These are phyloP conservation scores for Colletotrichum noveboracense DNA, from an alignment of 2,329 filamentous ascomycete species.

Conservation along the genomic window DNA sequence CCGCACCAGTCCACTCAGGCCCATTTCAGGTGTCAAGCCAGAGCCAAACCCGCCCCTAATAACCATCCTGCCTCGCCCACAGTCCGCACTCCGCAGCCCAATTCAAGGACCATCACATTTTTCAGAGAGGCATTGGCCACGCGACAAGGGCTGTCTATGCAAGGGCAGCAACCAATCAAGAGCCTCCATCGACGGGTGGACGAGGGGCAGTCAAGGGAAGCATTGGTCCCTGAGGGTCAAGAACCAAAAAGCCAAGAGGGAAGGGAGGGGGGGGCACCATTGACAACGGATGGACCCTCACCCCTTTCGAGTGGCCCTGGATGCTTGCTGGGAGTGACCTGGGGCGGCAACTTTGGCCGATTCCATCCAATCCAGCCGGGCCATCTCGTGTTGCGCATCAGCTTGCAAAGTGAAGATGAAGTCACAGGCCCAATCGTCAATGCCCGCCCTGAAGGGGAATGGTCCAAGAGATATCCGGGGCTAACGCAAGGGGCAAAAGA, in stretches of 20 bases:
- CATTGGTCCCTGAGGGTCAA: not conserved
- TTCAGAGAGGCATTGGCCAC: not conserved
- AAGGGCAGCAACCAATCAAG: slow-evolving; percentile 11
- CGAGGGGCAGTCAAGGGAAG: not conserved
- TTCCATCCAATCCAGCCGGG: not conserved
- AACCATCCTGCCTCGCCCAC: not conserved
- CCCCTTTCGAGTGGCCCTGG: not conserved
- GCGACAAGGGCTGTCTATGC: slow-evolving; percentile 6
- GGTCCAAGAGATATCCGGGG: not conserved
- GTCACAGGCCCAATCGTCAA: not conserved
- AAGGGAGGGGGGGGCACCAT: not conserved
- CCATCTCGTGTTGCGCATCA: not conserved
- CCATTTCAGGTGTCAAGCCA: not conserved
- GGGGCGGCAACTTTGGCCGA: not conserved
- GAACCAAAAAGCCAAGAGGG: not conserved
- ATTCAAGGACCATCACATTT: not conserved
- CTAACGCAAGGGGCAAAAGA: not conserved
- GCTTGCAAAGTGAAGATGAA: not conserved
- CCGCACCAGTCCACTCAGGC: not conserved
- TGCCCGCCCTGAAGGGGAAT: not conserved
- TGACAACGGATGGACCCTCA: not conserved
- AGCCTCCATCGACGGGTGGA: not conserved
- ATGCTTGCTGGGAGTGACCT: not conserved
- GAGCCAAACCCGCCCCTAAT: not conserved
- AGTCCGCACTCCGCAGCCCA: not conserved